These are phyloP conservation scores for Arthrobotrys megalospora DNA, from an alignment of 2,329 filamentous ascomycete species.

Conservation along the genomic window DNA sequence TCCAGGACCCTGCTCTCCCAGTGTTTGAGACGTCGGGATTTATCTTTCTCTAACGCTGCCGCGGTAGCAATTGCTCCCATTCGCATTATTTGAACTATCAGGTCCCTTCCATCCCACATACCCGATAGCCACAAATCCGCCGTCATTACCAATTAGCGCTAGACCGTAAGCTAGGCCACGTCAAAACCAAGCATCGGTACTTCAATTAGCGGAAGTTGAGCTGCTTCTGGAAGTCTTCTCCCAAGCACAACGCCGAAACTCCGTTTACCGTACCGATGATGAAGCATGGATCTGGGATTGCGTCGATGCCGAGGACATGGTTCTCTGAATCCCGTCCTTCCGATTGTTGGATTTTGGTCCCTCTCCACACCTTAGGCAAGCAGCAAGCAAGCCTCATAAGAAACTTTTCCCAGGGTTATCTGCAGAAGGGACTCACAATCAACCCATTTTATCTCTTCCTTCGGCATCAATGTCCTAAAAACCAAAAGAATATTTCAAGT, in stretches of 20 bases:
- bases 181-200: constrained; percentile 8
- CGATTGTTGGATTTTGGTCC: constrained; percentile 5
- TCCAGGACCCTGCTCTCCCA: background rate
- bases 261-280: background rate
- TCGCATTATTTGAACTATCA: background rate
- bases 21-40: background rate
- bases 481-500: background rate
- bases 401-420: background rate
- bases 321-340: constrained; percentile 1
- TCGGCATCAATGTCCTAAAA: constrained; percentile 15
- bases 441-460: background rate
- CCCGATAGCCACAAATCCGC: constrained; percentile 32
- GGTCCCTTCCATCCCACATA: background rate
- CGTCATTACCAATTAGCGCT: constrained; percentile 34
- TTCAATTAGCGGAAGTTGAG: background rate
- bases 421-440: constrained; percentile 3
- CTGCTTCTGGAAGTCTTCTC: constrained; percentile 5
- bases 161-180: constrained; percentile 18
- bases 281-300: constrained; percentile 16
- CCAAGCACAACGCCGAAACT: background rate
- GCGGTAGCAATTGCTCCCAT: background rate
- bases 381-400: background rate
- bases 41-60: background rate
- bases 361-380: constrained; percentile 4
- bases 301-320: constrained; percentile 13